A percentile compares a stretch with the other conserved stretches of the same genome.
phyloP scores from a whole-genome alignment of 495 filamentous ascomycete species.

The Annulohypoxylon nitens region DNA sequence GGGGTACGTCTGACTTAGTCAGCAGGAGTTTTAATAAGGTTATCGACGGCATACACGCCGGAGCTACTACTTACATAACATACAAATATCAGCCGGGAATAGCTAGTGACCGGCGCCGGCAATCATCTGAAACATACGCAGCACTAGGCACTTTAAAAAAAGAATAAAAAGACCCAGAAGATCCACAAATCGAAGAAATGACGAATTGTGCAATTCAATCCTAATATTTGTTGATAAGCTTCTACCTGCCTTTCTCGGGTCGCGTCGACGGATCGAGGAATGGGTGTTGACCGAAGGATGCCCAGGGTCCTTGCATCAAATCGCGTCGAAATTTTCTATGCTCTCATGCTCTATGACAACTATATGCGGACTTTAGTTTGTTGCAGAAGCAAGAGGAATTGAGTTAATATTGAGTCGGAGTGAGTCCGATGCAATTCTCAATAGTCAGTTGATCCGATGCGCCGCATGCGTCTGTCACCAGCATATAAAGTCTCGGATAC shows the following conservation, averaged over 20 bases:
- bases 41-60: not conserved
- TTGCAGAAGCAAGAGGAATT: not conserved
- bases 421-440: not conserved
- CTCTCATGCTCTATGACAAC: not conserved
- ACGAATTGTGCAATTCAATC: slow-evolving; percentile 40
- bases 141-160: not conserved
- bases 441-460: slow-evolving; percentile 27
- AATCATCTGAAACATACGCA: not conserved
- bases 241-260: slow-evolving; percentile 36
- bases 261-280: slow-evolving; percentile 10
- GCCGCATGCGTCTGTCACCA: slow-evolving; percentile 29
- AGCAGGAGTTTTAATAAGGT: not conserved
- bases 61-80: not conserved
- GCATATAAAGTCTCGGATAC: slow-evolving; percentile 16
- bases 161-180: not conserved
- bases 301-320: slow-evolving; percentile 13
- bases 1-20: not conserved
- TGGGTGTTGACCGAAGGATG: slow-evolving; percentile 14
- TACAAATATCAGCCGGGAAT: not conserved
- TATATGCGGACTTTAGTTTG: not conserved
- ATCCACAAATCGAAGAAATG: slow-evolving; percentile 12
- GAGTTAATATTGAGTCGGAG: not conserved
- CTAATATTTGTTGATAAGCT: slow-evolving; percentile 31
- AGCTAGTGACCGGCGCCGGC: slow-evolving; percentile 3
- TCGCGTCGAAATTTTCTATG: too few species aligned